phyloP scores from a whole-genome alignment of 1,284 basidiomycete species.

The Malassezia japonica region DNA sequence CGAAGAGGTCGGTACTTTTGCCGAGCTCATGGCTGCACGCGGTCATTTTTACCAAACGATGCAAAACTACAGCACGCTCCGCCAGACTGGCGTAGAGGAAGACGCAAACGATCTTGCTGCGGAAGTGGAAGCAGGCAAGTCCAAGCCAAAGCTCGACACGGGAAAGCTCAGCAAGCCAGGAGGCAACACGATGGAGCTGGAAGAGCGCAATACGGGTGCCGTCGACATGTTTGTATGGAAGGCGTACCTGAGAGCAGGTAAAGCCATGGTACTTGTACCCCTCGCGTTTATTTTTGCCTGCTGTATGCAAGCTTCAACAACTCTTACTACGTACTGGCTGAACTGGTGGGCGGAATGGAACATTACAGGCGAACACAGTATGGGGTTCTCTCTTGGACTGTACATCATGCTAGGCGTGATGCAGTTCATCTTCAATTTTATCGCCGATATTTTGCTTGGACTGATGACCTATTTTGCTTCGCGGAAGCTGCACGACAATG shows the following conservation, averaged over 20 bases:
- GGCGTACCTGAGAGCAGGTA: constrained; percentile 60
- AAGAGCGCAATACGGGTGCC: constrained; percentile 43
- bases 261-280: constrained; percentile 56
- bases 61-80: constrained; percentile 7
- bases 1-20: constrained; percentile 59
- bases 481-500: constrained; percentile 57
- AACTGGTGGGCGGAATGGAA: constrained; percentile 52
- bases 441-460: constrained; percentile 57
- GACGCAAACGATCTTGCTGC: constrained; percentile 13
- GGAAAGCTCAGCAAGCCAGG: constrained; percentile 10
- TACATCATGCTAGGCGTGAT: constrained; percentile 61
- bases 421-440: constrained; percentile 58
- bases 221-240: constrained; percentile 54
- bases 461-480: constrained; percentile 59
- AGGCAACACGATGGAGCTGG: constrained; percentile 27
- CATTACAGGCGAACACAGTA: constrained; percentile 46
- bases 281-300: constrained; percentile 55
- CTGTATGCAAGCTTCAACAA: constrained; percentile 59
- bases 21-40: constrained; percentile 55
- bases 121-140: constrained; percentile 1
- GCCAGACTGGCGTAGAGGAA: background rate
- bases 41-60: constrained; percentile 52
- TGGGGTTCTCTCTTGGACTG: constrained; percentile 61
- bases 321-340: constrained; percentile 50
- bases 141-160: background rate